Conservation (phyloP, 2,329 filamentous ascomycete species). For the Aspergillus sergii region DNA sequence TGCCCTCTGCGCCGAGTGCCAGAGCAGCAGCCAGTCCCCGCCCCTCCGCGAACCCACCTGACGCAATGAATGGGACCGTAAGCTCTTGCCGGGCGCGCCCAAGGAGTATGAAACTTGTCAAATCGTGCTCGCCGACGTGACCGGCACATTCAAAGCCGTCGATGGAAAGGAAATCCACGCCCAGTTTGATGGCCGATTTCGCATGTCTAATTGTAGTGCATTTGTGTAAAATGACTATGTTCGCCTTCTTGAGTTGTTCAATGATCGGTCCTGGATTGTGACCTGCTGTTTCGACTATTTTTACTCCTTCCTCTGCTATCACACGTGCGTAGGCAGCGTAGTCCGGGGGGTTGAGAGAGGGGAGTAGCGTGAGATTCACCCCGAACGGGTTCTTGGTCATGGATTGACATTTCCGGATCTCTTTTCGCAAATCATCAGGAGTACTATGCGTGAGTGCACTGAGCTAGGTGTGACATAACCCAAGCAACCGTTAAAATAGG, state of each 20-base stretch:
- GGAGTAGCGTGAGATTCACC: constrained; percentile 93
- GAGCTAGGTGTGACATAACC: constrained; percentile 33
- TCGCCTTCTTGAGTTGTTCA: constrained; percentile 77
- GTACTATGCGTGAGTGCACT: constrained; percentile 81
- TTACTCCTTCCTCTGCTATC: constrained; percentile 89
- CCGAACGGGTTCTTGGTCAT: constrained; percentile 71
- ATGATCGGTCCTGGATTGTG: constrained; percentile 92
- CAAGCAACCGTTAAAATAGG: no score
- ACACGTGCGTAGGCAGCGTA: constrained; percentile 90
- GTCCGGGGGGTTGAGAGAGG: constrained; percentile 84
- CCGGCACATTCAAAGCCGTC: constrained; percentile 97
- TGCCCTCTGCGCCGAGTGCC: constrained; percentile 83
- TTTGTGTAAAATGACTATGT: constrained; percentile 86
- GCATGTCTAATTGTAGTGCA: constrained; percentile 96
- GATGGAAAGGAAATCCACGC: constrained; percentile 94
- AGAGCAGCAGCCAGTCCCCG: constrained; percentile 89
- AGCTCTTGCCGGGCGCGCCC: constrained; percentile 82
- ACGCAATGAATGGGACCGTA: constrained; percentile 88
- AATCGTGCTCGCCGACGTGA: constrained; percentile 57
- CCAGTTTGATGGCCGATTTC: constrained; percentile 85
- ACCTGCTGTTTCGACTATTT: constrained; percentile 89
- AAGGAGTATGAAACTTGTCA: constrained; percentile 66
- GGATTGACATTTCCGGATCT: constrained; percentile 82
- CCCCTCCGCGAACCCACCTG: constrained; percentile 92
- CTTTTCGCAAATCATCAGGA: constrained; percentile 86